Base-by-base conservation (phyloP, 1,284 basidiomycete species). In the Veloboletus limbatus region DNA sequence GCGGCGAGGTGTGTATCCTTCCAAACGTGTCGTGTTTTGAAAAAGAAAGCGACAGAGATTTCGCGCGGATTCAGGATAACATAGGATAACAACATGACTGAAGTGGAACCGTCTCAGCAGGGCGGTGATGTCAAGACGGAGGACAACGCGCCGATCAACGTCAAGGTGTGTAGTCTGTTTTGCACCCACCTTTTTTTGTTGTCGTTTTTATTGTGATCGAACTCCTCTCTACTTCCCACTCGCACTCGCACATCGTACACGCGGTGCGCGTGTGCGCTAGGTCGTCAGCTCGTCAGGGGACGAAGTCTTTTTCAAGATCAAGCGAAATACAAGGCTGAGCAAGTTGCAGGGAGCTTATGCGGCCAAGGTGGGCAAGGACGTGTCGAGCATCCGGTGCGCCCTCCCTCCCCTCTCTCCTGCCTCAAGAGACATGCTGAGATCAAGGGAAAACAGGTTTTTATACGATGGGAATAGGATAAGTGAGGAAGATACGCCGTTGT, bases 221-320 rank as follows among this genome's bases (percentile, higher is more conserved):
- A 18, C 28, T 24, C 22, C 16, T 33, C 16, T 9, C 31, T 9
- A n/a, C 31, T 18, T 17, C 10, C 17, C 25, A 5, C 24, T 21
- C 40, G 8, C 6, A 8, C 18, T 6, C 14, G 8, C 13, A 18
- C 9, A 18, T 14, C 30, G 11, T 16, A 33, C 21, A 20, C 14
- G 17, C 6, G 24, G 8, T 43, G 14, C n/a, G 10, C 9, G 20
- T 20, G 9, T 16, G 8, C n/a, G n/a, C 22, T 54, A 90, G 87
- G 88, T 91, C 44, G 79, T 88, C 40, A 85, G 81, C 49, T 79
- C 87, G 30, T 70, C 77, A 18, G 89, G 91, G 39, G 88, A 95
- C 48, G 93, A 97, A 67, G 92, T 97, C 34, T 97, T 92, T 72
- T 97, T 97, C 81, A 97, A 97, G 79, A 97, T 97, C 73, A 97